These are phyloP conservation scores for Lasiodiplodia sp. DNA, from an alignment of 2,329 filamentous ascomycete genomes.

Conservation along the genomic window DNA sequence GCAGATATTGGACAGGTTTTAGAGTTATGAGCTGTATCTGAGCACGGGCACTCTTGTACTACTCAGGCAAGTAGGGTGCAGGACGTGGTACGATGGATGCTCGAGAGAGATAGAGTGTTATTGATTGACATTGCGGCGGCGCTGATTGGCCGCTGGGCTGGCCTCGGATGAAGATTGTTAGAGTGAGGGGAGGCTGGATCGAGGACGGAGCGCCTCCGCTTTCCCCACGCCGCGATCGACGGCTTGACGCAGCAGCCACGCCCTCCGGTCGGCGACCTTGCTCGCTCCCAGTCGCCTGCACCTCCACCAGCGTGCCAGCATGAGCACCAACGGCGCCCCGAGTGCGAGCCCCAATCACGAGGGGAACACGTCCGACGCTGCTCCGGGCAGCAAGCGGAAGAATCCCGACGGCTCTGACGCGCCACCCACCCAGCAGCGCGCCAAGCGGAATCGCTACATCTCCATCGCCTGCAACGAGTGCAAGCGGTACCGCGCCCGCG, in stretches of 20 bases:
- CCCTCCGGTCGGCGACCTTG: constrained; percentile 3
- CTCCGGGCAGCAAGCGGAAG: constrained; percentile 51
- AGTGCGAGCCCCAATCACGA: constrained; percentile 45
- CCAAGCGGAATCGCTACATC: constrained; percentile 72
- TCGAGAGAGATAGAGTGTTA: background rate
- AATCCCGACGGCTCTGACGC: constrained; percentile 44
- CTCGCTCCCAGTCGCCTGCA: background rate
- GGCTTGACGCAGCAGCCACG: constrained; percentile 16
- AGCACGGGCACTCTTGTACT: no score
- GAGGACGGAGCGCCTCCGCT: constrained; percentile 23
- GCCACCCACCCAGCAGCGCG: constrained; percentile 54
- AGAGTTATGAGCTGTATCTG: no score
- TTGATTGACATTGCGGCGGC: no score
- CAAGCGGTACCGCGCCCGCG: constrained; percentile 48
- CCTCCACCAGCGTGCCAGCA: constrained; percentile 8
- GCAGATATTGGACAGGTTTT: no score
- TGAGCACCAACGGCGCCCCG: constrained; percentile 39
- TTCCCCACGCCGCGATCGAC: constrained; percentile 20
- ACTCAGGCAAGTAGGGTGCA: no score
- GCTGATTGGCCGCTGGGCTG: constrained; percentile 8
- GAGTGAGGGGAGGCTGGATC: background rate
- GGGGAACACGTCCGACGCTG: constrained; percentile 29
- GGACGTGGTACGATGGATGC: no score
- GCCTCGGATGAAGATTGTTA: background rate
- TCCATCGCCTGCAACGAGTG: constrained; percentile 68